Evolutionary conservation across 257 asterid genomes (phyloP), one percentile per base, ranked within the genome.

Genomic region (Solanum ossicruentum): DNA sequence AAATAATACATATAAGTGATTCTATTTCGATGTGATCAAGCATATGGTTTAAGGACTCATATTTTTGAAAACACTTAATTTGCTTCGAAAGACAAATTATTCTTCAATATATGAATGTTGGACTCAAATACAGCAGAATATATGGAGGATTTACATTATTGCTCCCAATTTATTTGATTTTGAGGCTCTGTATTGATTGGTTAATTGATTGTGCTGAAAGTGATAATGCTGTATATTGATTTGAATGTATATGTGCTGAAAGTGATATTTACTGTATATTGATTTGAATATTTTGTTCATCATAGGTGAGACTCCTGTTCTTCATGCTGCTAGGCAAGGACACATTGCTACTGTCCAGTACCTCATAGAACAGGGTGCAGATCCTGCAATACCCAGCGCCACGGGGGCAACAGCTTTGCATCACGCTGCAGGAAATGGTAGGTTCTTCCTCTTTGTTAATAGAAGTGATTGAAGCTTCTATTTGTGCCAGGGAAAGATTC

Each of bases 321-420:
- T 87, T 65, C 99, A 97, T 73, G 97, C 98, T 89, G 96, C 99
- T 56, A 86, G 98, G 80, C 97, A 91, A 89, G 98, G 98, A 57
- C 98, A 97, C 84, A 91, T 93, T 75, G 88, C 87, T 70, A 91
- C 96, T 67, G 96, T 97, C 39, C 93, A 91, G 84, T 97, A 92
- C 89, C 97, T 97, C 28, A 61, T 92, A 20, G 92, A 97, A 80
- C 73, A 85, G 63, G 98, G 98, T 71, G 99, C 97, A 11, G 92
- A 97, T 91, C 94, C 97, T 83, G 87, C 96, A 73, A 92, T 90
- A 90, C 91, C 98, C 10, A 97, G 99, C 89, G 96, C 90, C 84
- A 75, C 94, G 84, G 99, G 98, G 85, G 87, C 94, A 67, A 94
- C 97, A 55, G 97, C 98, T 84, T 84, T 97, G 90, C 99, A 97